Base-by-base conservation (phyloP, 208 protist genomes). In the Spongospora subterranea region DNA sequence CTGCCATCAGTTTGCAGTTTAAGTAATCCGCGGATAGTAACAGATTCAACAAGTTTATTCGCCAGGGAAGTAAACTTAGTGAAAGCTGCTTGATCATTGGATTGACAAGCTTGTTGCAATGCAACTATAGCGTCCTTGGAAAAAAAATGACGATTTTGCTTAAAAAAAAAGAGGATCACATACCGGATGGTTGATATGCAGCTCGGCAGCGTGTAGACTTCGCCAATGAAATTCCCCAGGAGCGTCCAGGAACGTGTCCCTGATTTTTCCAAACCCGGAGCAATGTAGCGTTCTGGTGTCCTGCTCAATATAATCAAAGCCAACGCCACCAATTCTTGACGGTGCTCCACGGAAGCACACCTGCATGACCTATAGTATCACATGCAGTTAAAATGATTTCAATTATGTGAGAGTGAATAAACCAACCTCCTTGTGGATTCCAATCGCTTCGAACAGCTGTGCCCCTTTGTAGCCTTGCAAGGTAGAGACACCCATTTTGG, bases 401-500 rank as follows among this genome's bases (percentile, higher is more conserved):
- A 17, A 29, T 65, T 29, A 29, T 65, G n/a, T n/a, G n/a, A n/a
- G n/a, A n/a, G n/a, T n/a, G n/a, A n/a, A n/a, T n/a, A n/a, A n/a
- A n/a, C n/a, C n/a, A n/a, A 65, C 54, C 20, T 29, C 29, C 54
- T 65, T 65, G 54, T 65, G 54, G 54, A 65, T 65, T 35, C 95
- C 96, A 11, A 97, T 92, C 39, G 95, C 95, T 93, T 97, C 96
- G 90, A 97, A 97, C 54, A 97, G 95, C 92, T 96, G 95, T 0
- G 96, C 95, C 64, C 95, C 95, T 71, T 96, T 95, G 95, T 97
- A 97, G 32, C 89, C 92, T 38, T 92, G 88, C 0, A 97, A 91
- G 17, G 95, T 96, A 40, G 94, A 96, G 92, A 97, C 97, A 53
- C 96, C 96, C 89, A 96, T 96, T 93, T 96, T 96, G 88, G 95